These are phyloP conservation scores for Yarrowia alimentaria DNA, from an alignment of 805 yeast species.

Conservation along the genomic window DNA sequence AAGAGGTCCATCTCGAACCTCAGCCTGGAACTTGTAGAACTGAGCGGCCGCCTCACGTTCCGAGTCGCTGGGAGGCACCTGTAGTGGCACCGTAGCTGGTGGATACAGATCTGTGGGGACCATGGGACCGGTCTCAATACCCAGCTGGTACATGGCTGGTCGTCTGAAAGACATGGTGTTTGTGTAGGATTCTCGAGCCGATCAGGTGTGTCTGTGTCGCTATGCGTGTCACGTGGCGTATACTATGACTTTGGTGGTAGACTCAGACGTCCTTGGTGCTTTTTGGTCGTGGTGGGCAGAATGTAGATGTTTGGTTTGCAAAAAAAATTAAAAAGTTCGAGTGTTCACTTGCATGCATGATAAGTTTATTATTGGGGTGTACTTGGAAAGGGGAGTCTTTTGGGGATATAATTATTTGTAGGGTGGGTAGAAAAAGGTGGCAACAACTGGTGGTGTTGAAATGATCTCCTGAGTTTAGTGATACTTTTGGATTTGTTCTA, in stretches of 20 bases:
- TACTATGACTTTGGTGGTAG: background rate
- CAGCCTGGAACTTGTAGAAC: conserved; percentile 32
- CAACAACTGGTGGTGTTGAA: too few relatives aligned
- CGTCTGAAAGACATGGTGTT: conserved; percentile 33
- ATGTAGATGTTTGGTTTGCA: too few relatives aligned
- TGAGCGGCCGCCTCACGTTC: conserved; percentile 35
- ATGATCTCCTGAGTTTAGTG: too few relatives aligned
- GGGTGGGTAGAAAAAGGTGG: too few relatives aligned
- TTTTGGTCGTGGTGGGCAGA: too few relatives aligned
- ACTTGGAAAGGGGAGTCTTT: background rate
- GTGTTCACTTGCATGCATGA: conserved; percentile 6
- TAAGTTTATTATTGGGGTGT: conserved; percentile 3
- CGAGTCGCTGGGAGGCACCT: conserved; percentile 25
- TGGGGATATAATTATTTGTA: too few relatives aligned
- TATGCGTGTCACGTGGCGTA: background rate
- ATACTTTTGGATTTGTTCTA: too few relatives aligned
- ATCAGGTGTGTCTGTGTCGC: background rate
- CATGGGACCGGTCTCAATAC: conserved; percentile 27
- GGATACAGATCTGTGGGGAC: conserved; percentile 35
- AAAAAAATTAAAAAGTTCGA: conserved; percentile 21
- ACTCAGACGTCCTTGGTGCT: background rate
- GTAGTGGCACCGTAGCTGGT: conserved; percentile 33
- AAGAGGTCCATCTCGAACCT: conserved; percentile 36
- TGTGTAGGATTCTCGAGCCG: background rate
- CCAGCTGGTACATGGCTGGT: conserved; percentile 34